A percentile compares a stretch with the other conserved stretches of the same genome.
Evolutionary conservation across 2,329 filamentous ascomycete genomes (phyloP).

Genomic region (Aspergillus hiratsukae): DNA sequence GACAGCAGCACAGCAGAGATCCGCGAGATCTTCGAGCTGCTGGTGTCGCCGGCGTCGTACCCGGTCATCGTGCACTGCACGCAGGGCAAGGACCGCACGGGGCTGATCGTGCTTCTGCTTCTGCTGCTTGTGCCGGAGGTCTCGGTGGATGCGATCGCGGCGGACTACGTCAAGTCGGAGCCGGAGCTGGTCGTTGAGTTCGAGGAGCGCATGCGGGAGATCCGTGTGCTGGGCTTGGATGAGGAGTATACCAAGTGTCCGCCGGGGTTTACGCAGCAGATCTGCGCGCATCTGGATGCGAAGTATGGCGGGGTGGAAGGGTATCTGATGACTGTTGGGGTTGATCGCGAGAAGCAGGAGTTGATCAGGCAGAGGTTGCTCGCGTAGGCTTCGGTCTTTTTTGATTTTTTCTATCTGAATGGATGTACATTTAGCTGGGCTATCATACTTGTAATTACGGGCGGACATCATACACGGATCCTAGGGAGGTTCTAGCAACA

Average conservation of each 20-base stretch:
- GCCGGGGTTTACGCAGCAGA: constrained; percentile 56
- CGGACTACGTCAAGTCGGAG: constrained; percentile 68
- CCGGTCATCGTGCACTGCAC: constrained; percentile 78
- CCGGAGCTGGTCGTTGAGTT: constrained; percentile 58
- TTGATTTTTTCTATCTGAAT: constrained; percentile 1
- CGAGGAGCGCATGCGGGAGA: constrained; percentile 62
- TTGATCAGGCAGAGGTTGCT: constrained; percentile 27
- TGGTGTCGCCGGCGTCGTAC: constrained; percentile 47
- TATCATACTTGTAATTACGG: neutral
- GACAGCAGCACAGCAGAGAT: constrained; percentile 64
- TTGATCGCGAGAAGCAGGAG: constrained; percentile 44
- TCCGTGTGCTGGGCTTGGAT: constrained; percentile 64
- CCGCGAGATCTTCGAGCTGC: constrained; percentile 62
- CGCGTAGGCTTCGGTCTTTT: constrained; percentile 11
- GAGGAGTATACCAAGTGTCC: constrained; percentile 69
- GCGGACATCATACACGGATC: neutral
- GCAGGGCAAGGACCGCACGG: constrained; percentile 82
- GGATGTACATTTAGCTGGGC: neutral
- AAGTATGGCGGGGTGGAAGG: constrained; percentile 61
- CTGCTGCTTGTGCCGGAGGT: constrained; percentile 58
- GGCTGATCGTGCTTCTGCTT: constrained; percentile 64
- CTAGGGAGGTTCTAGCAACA: neutral
- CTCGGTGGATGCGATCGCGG: constrained; percentile 55
- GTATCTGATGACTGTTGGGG: constrained; percentile 64
- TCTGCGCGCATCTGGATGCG: constrained; percentile 55